Percentiles rank a stretch among this genome's conserved stretches.
Conservation (phyloP, 2,329 filamentous ascomycete genomes). For the Lithohypha guttulata region DNA sequence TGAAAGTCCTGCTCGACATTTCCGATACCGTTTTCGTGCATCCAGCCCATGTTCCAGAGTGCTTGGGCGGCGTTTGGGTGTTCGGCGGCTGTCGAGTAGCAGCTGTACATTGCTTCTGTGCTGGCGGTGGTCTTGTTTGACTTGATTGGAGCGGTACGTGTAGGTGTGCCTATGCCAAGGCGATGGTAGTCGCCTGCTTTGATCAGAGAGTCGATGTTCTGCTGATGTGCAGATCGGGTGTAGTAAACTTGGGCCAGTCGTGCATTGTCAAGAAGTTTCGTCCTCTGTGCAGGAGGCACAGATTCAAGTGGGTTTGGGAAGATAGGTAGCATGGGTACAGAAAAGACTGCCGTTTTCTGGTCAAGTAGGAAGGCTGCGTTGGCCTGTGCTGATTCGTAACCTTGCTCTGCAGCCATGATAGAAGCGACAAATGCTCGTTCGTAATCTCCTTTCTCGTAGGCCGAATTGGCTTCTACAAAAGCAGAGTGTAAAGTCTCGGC, state of each 20-base stretch:
- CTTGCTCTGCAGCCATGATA: constrained; percentile 83
- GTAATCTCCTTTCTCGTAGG: constrained; percentile 66
- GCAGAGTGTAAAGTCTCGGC: constrained; percentile 64
- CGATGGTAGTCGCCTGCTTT: constrained; percentile 99
- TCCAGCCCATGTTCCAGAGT: constrained; percentile 95
- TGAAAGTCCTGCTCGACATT: constrained; percentile 93
- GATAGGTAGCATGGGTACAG: constrained; percentile 44
- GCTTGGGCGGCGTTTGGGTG: constrained; percentile 88
- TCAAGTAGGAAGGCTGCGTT: constrained; percentile 85
- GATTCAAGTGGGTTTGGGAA: constrained; percentile 30
- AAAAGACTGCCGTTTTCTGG: constrained; percentile 52
- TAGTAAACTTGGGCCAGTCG: constrained; percentile 77
- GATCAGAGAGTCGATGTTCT: constrained; percentile 84
- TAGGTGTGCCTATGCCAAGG: constrained; percentile 53
- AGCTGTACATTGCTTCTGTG: constrained; percentile 77
- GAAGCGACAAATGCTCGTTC: constrained; percentile 72
- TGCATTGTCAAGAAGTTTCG: constrained; percentile 44
- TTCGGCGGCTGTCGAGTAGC: constrained; percentile 86
- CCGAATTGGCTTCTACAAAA: constrained; percentile 71
- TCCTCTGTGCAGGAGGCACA: constrained; percentile 10
- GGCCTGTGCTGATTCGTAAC: constrained; percentile 78
- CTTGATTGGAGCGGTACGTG: background rate
- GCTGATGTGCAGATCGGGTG: constrained; percentile 86
- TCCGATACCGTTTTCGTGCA: constrained; percentile 87
- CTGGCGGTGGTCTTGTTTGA: constrained; percentile 36